Conservation (phyloP, 495 filamentous ascomycete genomes). For the Trichoderma virens region DNA sequence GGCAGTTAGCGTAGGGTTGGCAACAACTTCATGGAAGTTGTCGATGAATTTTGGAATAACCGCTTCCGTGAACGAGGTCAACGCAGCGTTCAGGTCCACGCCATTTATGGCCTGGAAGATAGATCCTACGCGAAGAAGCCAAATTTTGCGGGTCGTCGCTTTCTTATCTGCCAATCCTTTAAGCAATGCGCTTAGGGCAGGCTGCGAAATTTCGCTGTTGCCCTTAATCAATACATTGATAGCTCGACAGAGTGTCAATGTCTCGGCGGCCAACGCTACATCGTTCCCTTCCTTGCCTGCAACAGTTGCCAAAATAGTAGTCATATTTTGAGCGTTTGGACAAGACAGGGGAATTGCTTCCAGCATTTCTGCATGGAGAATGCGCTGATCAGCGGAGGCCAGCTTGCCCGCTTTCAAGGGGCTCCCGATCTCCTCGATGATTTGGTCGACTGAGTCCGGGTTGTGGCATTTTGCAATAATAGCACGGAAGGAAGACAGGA, state of each 20-base stretch:
- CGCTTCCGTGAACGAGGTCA: slow-evolving; percentile 45
- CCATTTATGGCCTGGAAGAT: slow-evolving; percentile 40
- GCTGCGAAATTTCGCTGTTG: slow-evolving; percentile 49
- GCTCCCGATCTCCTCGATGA: slow-evolving; percentile 65
- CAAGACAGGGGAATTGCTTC: slow-evolving; percentile 48
- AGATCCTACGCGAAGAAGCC: slow-evolving; percentile 69
- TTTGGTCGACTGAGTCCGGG: slow-evolving; percentile 48
- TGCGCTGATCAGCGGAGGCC: slow-evolving; percentile 70
- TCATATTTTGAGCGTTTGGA: slow-evolving; percentile 55
- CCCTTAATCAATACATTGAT: slow-evolving; percentile 51
- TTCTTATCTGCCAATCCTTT: slow-evolving; percentile 86
- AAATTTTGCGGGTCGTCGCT: slow-evolving; percentile 65
- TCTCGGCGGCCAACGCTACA: slow-evolving; percentile 64
- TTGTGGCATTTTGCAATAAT: slow-evolving; percentile 54
- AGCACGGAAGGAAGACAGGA: slow-evolving; percentile 59
- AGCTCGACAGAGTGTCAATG: slow-evolving; percentile 57
- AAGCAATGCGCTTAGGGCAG: slow-evolving; percentile 58
- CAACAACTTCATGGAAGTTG: slow-evolving; percentile 63
- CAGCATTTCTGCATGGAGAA: slow-evolving; percentile 72
- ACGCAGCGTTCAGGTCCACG: neutral
- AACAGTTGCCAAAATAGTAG: slow-evolving; percentile 52
- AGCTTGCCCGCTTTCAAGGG: slow-evolving; percentile 78
- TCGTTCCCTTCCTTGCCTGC: slow-evolving; percentile 83
- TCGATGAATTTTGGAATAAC: slow-evolving; percentile 61
- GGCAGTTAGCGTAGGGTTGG: slow-evolving; percentile 66